These are phyloP conservation scores for Endoconidiophora laricicola DNA, from an alignment of 2,329 filamentous ascomycete genomes.

Conservation along the genomic window DNA sequence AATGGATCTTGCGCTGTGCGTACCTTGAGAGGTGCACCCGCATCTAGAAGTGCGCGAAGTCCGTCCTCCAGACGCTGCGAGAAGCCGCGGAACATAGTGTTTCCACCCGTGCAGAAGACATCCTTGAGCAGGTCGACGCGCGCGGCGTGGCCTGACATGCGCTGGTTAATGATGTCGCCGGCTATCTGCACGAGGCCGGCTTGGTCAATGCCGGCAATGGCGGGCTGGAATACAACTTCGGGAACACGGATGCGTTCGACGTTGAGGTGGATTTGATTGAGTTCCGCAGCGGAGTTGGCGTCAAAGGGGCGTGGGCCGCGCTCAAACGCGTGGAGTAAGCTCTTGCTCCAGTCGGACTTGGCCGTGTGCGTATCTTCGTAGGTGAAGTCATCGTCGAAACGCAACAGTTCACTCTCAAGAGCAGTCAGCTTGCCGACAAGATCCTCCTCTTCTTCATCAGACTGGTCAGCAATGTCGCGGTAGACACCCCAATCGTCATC, in stretches of 20 bases:
- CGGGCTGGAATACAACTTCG: slow-evolving; percentile 83
- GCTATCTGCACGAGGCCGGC: slow-evolving; percentile 86
- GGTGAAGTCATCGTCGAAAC: slow-evolving; percentile 75
- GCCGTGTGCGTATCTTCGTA: slow-evolving; percentile 86
- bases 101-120: slow-evolving; percentile 89
- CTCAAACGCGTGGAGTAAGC: slow-evolving; percentile 73
- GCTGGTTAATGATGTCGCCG: slow-evolving; percentile 73
- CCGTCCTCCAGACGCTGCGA: slow-evolving; percentile 65
- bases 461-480: slow-evolving; percentile 73
- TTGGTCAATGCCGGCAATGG: slow-evolving; percentile 83
- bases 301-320: slow-evolving; percentile 81
- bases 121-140: slow-evolving; percentile 62
- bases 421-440: slow-evolving; percentile 54
- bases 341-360: slow-evolving; percentile 90
- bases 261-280: slow-evolving; percentile 84
- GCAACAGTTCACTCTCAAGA: slow-evolving; percentile 70
- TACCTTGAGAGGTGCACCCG: slow-evolving; percentile 49
- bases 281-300: slow-evolving; percentile 57
- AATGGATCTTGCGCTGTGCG: slow-evolving; percentile 60
- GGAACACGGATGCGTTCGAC: slow-evolving; percentile 90
- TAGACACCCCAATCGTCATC: slow-evolving; percentile 98
- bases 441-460: slow-evolving; percentile 82
- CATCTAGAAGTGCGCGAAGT: slow-evolving; percentile 54
- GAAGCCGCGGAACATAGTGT: slow-evolving; percentile 72
- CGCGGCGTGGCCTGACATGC: slow-evolving; percentile 42